Percentiles rank a stretch among this genome's conserved stretches.
These are phyloP conservation scores for Spathaspora jeffriesii DNA, from an alignment of 1,139 yeast genomes.

Conservation along the genomic window DNA sequence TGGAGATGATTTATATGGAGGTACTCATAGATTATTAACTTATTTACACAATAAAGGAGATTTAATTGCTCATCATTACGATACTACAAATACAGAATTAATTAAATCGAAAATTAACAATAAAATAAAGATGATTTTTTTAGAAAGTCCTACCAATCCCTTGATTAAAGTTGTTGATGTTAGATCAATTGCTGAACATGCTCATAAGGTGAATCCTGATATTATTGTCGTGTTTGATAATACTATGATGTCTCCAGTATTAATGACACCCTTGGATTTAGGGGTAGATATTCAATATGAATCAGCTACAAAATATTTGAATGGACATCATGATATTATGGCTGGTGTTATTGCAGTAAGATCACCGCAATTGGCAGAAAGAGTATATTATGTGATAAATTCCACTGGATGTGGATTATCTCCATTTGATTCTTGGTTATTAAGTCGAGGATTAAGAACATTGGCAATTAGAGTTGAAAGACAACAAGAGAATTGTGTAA, in stretches of 20 bases:
- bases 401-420: conserved; percentile 90
- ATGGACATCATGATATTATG: conserved; percentile 96
- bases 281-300: conserved; percentile 93
- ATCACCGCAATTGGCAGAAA: conserved; percentile 61
- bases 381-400: conserved; percentile 74
- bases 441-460: conserved; percentile 85
- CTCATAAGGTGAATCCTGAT: conserved; percentile 68
- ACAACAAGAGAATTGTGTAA: conserved; percentile 79
- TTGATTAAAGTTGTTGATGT: conserved; percentile 86
- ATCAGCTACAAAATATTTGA: conserved; percentile 87
- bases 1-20: conserved; percentile 93
- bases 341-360: conserved; percentile 87
- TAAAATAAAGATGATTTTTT: conserved; percentile 70
- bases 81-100: conserved; percentile 70
- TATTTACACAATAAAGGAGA: conserved; percentile 70
- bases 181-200: conserved; percentile 60
- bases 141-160: conserved; percentile 94
- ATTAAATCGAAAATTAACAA: conserved; percentile 53
- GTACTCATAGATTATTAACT: conserved; percentile 82
- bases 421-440: conserved; percentile 90
- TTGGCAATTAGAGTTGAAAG: conserved; percentile 82
- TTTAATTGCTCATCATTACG: conserved; percentile 72
- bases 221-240: conserved; percentile 85
- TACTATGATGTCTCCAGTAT: conserved; percentile 93
- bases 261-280: conserved; percentile 80